These are phyloP conservation scores for Sphagnum contortum DNA, from an alignment of 225 moss, liverwort and hornwort genomes.

Conservation along the genomic window DNA sequence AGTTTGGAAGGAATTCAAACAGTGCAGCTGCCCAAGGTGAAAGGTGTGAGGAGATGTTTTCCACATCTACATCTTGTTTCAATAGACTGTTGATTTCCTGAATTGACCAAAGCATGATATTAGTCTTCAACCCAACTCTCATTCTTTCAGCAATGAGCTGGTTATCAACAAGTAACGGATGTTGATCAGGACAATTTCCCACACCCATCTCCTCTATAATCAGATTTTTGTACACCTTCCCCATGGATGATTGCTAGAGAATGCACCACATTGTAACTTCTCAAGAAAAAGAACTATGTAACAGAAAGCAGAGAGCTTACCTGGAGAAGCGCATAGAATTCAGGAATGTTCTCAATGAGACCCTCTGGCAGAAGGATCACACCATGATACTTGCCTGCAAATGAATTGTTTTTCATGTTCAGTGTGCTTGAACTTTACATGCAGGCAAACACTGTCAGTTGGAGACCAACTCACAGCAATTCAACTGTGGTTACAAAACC, in stretches of 20 bases:
- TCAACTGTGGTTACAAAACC: too few species aligned
- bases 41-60: conserved; percentile 62
- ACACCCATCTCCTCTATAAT: too few species aligned
- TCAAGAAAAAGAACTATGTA: too few species aligned
- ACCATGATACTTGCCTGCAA: conserved; percentile 81
- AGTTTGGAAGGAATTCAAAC: conserved; percentile 84
- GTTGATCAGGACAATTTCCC: too few species aligned
- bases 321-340: conserved; percentile 92
- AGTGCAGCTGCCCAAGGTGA: conserved; percentile 95
- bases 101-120: neutral
- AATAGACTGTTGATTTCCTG: conserved; percentile 90
- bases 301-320: conserved; percentile 12
- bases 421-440: neutral
- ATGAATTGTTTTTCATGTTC: neutral
- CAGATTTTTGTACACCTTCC: too few species aligned
- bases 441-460: neutral
- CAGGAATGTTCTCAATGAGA: conserved; percentile 96
- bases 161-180: neutral
- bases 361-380: conserved; percentile 96
- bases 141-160: too few species aligned
- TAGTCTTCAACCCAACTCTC: too few species aligned
- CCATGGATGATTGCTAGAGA: too few species aligned
- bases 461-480: too few species aligned
- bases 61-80: conserved; percentile 45
- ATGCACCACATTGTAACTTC: too few species aligned